These are phyloP conservation scores for Trypanosoma melophagium DNA, from an alignment of 208 protist genomes.

Conservation along the genomic window DNA sequence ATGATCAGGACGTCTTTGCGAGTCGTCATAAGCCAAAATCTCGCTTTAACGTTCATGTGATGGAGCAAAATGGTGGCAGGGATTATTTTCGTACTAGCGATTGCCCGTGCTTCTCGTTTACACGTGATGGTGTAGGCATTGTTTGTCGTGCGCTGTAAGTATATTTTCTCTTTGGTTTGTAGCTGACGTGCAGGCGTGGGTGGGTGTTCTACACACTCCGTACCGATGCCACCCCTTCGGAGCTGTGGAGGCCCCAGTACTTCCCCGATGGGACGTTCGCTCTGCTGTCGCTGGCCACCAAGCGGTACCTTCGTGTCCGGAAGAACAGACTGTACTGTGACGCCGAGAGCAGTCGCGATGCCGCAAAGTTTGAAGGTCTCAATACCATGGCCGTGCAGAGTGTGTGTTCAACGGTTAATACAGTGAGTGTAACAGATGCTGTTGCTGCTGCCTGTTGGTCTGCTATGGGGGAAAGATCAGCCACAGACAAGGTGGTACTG, in stretches of 20 bases:
- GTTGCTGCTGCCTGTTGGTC: not conserved
- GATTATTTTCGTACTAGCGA: not conserved
- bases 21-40: slow-evolving; percentile 24
- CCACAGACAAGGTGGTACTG: not conserved
- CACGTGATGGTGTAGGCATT: too few species aligned
- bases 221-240: slow-evolving; percentile 1
- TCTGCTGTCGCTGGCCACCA: not conserved
- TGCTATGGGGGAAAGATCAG: not conserved
- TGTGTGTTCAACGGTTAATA: not conserved
- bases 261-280: not conserved
- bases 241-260: not conserved
- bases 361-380: too few species aligned
- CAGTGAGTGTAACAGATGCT: not conserved
- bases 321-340: not conserved
- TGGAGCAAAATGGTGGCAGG: not conserved
- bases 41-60: slow-evolving; percentile 17
- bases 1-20: slow-evolving; percentile 1
- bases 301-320: not conserved
- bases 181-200: not conserved
- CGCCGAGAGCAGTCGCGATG: too few species aligned
- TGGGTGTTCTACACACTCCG: not conserved
- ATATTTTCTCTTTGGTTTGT: too few species aligned
- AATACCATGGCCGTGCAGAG: not conserved
- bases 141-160: too few species aligned
- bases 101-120: too few species aligned